A percentile compares a stretch with the other conserved stretches of the same genome.
These are phyloP conservation scores for Cercospora zeina DNA, from an alignment of 2,329 filamentous ascomycete genomes.

Conservation along the genomic window DNA sequence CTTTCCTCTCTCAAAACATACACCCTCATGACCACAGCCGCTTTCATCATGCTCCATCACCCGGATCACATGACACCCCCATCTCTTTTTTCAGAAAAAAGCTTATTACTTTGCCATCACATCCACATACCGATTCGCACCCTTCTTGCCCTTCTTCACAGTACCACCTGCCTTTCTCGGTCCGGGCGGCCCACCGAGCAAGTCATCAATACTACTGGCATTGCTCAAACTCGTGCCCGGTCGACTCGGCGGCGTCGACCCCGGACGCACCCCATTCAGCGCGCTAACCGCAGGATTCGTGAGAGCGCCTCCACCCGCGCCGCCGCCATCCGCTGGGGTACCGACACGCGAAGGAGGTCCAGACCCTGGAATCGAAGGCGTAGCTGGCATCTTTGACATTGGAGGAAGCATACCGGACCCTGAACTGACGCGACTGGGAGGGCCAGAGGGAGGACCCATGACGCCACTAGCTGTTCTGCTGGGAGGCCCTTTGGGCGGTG, in stretches of 20 bases:
- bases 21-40: background rate
- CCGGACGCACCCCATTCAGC: slow-evolving; percentile 30
- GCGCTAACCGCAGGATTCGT: slow-evolving; percentile 20
- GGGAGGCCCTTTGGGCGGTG: slow-evolving; percentile 66
- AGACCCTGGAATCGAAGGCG: slow-evolving; percentile 25
- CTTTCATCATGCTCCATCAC: background rate
- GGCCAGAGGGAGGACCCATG: slow-evolving; percentile 53
- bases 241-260: slow-evolving; percentile 60
- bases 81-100: background rate
- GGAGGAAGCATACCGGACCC: slow-evolving; percentile 21
- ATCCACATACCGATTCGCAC: slow-evolving; percentile 80
- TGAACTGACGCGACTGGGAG: slow-evolving; percentile 34
- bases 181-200: slow-evolving; percentile 67
- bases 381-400: slow-evolving; percentile 13
- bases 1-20: too few relatives aligned
- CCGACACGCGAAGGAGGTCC: slow-evolving; percentile 37
- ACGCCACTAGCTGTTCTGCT: slow-evolving; percentile 57
- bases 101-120: slow-evolving; percentile 69
- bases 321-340: slow-evolving; percentile 34
- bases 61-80: background rate
- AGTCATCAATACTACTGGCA: slow-evolving; percentile 91
- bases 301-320: slow-evolving; percentile 18
- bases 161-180: slow-evolving; percentile 57
- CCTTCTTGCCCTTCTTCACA: slow-evolving; percentile 71
- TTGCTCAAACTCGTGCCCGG: slow-evolving; percentile 83